Conservation (phyloP, 2,329 filamentous ascomycete genomes). For the Cryphonectria naterciae region DNA sequence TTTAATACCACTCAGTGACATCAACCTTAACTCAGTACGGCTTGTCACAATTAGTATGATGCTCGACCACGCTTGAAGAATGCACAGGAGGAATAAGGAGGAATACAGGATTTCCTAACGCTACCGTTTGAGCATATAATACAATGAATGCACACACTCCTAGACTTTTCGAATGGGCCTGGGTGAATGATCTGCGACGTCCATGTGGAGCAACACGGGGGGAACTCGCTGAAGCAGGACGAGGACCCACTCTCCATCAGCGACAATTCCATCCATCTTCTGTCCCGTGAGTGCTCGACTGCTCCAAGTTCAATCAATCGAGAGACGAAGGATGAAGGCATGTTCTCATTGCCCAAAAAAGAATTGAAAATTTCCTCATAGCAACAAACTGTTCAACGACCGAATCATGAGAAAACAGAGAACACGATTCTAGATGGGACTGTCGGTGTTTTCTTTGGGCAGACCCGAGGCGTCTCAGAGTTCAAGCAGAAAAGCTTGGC, state of each 20-base stretch:
- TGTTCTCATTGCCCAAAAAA: neutral
- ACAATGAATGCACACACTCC: neutral
- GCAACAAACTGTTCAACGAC: neutral
- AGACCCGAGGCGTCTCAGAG: slow-evolving; percentile 4
- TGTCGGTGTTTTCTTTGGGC: neutral
- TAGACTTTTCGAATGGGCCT: neutral
- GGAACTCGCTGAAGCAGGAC: slow-evolving; percentile 4
- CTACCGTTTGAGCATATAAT: neutral
- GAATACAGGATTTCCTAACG: neutral
- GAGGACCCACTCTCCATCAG: neutral
- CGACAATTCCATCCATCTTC: neutral
- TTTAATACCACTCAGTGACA: neutral
- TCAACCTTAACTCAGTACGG: neutral
- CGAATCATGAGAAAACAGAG: neutral
- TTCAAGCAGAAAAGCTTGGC: neutral
- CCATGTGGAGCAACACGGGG: slow-evolving; percentile 1
- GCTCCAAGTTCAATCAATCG: neutral
- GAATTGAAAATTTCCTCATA: neutral
- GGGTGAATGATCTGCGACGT: slow-evolving; percentile 1
- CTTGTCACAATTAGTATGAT: neutral
- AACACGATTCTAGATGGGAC: neutral
- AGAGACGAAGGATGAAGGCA: neutral
- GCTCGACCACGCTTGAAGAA: neutral
- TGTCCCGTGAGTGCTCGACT: neutral
- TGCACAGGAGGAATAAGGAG: neutral